Evolutionary conservation across 2,329 filamentous ascomycete genomes (phyloP), one percentile per base, ranked within the genome.

Genomic region (Bipolaris oryzae): DNA sequence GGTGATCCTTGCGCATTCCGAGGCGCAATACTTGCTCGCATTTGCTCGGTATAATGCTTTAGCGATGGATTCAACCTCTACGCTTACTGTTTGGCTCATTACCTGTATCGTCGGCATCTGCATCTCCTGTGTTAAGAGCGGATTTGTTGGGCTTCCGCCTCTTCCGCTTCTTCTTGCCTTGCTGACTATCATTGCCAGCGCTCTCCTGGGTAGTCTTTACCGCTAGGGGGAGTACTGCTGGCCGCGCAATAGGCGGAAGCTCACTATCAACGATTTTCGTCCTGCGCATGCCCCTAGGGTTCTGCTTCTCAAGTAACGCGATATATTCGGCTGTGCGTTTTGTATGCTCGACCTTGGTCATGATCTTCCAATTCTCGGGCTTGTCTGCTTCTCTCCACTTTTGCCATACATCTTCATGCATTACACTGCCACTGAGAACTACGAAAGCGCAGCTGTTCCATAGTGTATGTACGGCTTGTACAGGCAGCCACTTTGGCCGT

Each of bases 401-500:
- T 7, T 60, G 52, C 73, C 72, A 74, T 9, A 63, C 52, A 45
- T 67, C 64, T 13, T 68, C 59, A 39, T 74, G 68, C 57, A 63
- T 69, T 4, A 75, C 70, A 37, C 61, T 70, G 2, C 71, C 72
- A 41, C 72, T 75, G 6, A 75, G 56, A 6, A 75, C 68, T 10
- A 75, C 68, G 42, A 75, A 73, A 9, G 72, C 74, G 46, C 72
- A 74, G 35, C 69, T 68, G 34, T 73, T 72, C 61, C 65, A 69
- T 7, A 74, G 60, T 41, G 57, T 68, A 18, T 71, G 64, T 2
- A 75, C 64, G 20, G 72, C 69, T 50, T 76, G 74, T 20, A 76
- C 64, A 1, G 74, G 74, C 16, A 74, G 55, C 72, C 70, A 75
- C 50, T 74, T 75, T 7, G 63, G 47, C 39, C 62, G 64, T 20